Evolutionary conservation across 805 yeast species (phyloP).

Genomic region (Starmerella tilneyi): DNA sequence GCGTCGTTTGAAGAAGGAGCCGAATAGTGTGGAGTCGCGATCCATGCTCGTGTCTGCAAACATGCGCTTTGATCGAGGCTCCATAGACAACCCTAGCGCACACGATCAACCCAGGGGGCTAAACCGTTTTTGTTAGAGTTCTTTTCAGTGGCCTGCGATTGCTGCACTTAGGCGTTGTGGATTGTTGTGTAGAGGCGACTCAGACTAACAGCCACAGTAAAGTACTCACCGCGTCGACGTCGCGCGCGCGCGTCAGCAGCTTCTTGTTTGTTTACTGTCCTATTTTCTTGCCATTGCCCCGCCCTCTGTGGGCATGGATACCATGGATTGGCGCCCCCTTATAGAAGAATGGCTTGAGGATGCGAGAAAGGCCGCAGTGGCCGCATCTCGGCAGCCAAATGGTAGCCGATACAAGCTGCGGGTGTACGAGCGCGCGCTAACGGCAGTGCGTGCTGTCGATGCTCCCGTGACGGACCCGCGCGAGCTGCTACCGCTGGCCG

Average conservation of each 20-base stretch:
- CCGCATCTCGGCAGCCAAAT: conserved; percentile 15
- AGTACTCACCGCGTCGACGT: not conserved
- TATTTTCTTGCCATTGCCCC: too few relatives aligned
- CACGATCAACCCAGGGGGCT: too few relatives aligned
- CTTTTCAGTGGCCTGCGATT: too few relatives aligned
- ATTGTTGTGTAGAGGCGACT: too few relatives aligned
- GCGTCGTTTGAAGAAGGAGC: conserved; percentile 9
- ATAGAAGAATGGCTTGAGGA: conserved; percentile 28
- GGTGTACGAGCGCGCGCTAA: conserved; percentile 15
- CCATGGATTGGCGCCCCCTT: conserved; percentile 26
- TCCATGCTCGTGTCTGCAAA: conserved; percentile 2
- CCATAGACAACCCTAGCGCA: not conserved
- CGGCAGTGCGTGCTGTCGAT: conserved; percentile 5
- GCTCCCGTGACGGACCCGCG: conserved; percentile 32
- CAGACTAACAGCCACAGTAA: conserved; percentile 4
- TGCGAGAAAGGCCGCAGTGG: conserved; percentile 21
- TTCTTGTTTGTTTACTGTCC: not conserved
- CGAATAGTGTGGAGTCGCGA: conserved; percentile 1
- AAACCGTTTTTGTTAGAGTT: too few relatives aligned
- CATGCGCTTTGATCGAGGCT: conserved; percentile 6
- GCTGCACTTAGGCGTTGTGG: not conserved
- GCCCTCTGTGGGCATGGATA: conserved; percentile 2
- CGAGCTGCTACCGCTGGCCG: conserved; percentile 50
- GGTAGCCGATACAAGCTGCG: conserved; percentile 14
- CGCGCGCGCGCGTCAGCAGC: not conserved